phyloP scores from a whole-genome alignment of 768 basidiomycete species.

The Clavaria fumosa region DNA sequence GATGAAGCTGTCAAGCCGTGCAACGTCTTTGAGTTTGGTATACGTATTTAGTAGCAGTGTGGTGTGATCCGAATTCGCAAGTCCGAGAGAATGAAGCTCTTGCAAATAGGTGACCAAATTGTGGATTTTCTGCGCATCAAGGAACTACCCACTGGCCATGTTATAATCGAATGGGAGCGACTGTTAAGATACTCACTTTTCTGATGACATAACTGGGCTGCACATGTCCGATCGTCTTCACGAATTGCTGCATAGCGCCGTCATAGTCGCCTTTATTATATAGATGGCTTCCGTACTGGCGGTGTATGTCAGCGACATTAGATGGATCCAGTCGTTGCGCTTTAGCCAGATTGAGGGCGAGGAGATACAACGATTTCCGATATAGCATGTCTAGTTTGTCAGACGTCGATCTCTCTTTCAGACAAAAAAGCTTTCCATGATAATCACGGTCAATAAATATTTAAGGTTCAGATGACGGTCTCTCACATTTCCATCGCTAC shows the following conservation, averaged over 20 bases:
- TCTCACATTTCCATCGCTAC: conserved; percentile 62
- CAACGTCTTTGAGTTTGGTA: conserved; percentile 88
- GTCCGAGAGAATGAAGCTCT: conserved; percentile 77
- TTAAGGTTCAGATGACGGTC: no score
- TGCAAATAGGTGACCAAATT: conserved; percentile 93
- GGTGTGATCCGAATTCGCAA: conserved; percentile 93
- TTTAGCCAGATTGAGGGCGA: conserved; percentile 73
- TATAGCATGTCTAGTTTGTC: conserved; percentile 83
- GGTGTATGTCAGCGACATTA: conserved; percentile 77
- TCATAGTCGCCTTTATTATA: conserved; percentile 89
- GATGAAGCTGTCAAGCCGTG: conserved; percentile 82
- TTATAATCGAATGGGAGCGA: not conserved
- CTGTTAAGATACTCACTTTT: conserved; percentile 40
- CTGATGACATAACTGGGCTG: conserved; percentile 95
- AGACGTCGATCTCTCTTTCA: conserved; percentile 67
- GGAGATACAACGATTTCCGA: conserved; percentile 55
- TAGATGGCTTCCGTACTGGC: conserved; percentile 81
- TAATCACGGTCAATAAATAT: not conserved
- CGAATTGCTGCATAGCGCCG: conserved; percentile 81
- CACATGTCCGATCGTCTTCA: conserved; percentile 77
- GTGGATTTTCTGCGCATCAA: conserved; percentile 91
- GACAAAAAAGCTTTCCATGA: conserved; percentile 35
- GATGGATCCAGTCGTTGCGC: conserved; percentile 59
- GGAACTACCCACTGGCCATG: conserved; percentile 40
- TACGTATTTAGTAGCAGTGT: conserved; percentile 94